Base-by-base conservation (phyloP, 2,329 filamentous ascomycete genomes). In the Geoglossum cookeanum region DNA sequence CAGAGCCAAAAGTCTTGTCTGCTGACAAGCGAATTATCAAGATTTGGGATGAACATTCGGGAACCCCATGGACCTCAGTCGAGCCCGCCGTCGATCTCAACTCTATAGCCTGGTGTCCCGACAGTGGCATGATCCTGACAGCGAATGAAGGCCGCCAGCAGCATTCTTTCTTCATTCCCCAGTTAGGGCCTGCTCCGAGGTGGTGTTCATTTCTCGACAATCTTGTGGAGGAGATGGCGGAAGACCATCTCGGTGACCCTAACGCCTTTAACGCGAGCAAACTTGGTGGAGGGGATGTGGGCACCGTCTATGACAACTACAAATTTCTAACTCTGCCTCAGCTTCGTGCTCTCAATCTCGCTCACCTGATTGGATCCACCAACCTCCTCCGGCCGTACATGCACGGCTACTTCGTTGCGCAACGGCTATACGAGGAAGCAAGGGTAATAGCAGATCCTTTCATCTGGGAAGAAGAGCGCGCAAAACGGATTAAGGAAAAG, bases 141-240 rank as follows among this genome's bases (percentile, higher is more conserved):
- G 92, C 94, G 44, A 98, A 98, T 66, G 92, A 98, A 73, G 94
- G 92, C 58, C 83, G 88, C 64, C 88, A 95, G 63, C 90, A 96
- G 67, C 90, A 97, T 69, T 83, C 88, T 0, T 97, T 96, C 73
- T 92, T 96, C 68, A 86, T 97, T 56, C 91, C 91, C 1, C 88
- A 94, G 65, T 78, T 97, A 27, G 92, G 92, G 1, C 88, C 91
- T 0, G 90, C 92, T 1, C 94, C 92, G 0, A 87, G 81, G 65
- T 98, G 92, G 92, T 97, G 92, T 67, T 83, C 86, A 2, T 97
- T 97, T 79, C 74, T 98, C 60, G 94, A 98, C 71, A 96, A 94
- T 65, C 81, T 98, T 65, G 92, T 97, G 8, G 92, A 98, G 72
- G 94, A 98, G 70, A 96, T 98, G 88, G 91, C 91, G 7, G 91